Base-by-base conservation (phyloP, 2,329 filamentous ascomycete genomes). In the Diaporthe citriasiana region DNA sequence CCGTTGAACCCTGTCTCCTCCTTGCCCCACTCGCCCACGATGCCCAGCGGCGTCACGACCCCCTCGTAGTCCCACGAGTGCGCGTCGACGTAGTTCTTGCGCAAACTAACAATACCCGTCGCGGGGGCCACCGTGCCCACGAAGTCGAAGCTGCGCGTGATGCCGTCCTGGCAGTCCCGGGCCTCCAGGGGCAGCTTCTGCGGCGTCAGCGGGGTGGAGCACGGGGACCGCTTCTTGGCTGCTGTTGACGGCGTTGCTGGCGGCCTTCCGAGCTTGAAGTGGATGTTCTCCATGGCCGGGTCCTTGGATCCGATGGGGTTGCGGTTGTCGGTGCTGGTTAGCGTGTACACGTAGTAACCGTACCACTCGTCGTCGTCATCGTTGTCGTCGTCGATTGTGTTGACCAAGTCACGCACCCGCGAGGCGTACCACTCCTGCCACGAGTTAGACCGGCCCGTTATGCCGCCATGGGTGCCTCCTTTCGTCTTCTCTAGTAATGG, bases 21-120 rank as follows among this genome's bases (percentile, higher is more conserved):
- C 27, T 74, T 68, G 27, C 75, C 75, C 75, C 75, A 76, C 77
- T 83, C 81, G 7, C 82, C 82, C 72, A 81, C 80, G 38, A 83
- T 82, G 50, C 78, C 80, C 40, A 76, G 57, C 40, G 75, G 75
- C 50, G 75, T 76, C 70, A 76, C 65, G 35, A 76, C 73, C 19
- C 75, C 75, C n/a, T 76, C 75, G 25, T 76, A 76, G 5, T 74
- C 74, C 74, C 74, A 75, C 27, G 66, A 72, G 72, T 75, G 74
- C 6, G 74, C 74, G 30, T 33, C 50, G 9, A 65, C 55, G 50
- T 75, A 75, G 45, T 42, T 75, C 72, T 75, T 75, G 45, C 72
- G 69, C 27, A 75, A 50, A 53, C 66, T 73, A 47, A 76, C 59
- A 38, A 75, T 72, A 38, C 75, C 75, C 35, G 70, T 76, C 51